Percentiles rank a stretch among this genome's conserved stretches.
phyloP scores from a whole-genome alignment of 208 protist genomes.

The Leishmania major region DNA sequence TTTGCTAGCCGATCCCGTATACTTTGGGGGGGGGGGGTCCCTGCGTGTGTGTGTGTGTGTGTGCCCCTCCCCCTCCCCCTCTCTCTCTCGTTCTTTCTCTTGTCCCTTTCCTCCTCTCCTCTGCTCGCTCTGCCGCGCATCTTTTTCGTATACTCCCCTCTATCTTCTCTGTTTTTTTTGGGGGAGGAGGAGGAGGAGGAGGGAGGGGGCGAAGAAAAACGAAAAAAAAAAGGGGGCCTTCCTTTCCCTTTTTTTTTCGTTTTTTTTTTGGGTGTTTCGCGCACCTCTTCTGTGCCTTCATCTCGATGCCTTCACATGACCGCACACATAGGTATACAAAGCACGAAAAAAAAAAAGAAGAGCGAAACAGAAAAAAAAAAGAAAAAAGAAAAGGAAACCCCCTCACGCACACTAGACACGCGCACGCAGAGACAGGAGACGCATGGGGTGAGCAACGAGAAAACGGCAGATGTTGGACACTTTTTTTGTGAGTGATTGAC shows the following conservation, averaged over 20 bases:
- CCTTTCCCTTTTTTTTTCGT: not conserved
- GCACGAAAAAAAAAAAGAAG: not conserved
- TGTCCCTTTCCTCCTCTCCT: too few species aligned
- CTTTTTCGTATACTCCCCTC: too few species aligned
- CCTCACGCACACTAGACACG: too few species aligned
- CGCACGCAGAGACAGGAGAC: too few species aligned
- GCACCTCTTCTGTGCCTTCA: not conserved
- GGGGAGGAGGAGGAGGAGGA: too few species aligned
- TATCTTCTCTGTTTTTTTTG: too few species aligned
- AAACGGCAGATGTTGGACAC: not conserved
- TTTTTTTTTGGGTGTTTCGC: not conserved
- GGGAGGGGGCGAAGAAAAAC: too few species aligned
- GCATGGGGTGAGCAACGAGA: not conserved
- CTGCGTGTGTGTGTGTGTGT: not conserved
- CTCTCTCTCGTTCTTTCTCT: not conserved
- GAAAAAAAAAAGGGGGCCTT: too few species aligned
- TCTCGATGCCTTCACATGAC: not conserved
- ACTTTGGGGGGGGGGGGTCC: not conserved
- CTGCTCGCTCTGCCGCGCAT: too few species aligned
- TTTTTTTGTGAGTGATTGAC: not conserved
- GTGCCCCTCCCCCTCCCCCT: not conserved
- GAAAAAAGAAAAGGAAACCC: too few species aligned
- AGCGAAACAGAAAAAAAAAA: not conserved
- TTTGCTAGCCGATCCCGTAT: not conserved
- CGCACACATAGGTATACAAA: not conserved